phyloP scores from a whole-genome alignment of 2,329 filamentous ascomycete species.

The Teratosphaeriaceae sp. region DNA sequence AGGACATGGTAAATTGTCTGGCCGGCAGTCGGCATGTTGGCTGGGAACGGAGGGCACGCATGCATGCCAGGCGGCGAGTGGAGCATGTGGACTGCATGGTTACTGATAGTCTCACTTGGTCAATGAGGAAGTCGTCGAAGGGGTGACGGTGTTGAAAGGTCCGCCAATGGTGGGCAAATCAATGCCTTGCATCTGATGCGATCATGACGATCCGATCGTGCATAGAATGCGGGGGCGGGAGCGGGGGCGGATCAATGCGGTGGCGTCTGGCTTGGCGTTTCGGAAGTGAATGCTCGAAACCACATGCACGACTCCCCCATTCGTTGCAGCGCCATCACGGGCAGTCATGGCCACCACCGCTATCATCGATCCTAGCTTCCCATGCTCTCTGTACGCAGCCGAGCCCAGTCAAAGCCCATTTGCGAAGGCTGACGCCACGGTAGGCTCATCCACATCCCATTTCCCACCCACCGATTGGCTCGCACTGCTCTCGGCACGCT shows the following conservation, averaged over 20 bases:
- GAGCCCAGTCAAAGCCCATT: neutral
- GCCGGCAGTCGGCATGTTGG: neutral
- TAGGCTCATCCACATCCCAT: constrained; percentile 70
- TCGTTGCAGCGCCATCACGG: neutral
- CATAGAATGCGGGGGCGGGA: too few relatives aligned
- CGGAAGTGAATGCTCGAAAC: too few relatives aligned
- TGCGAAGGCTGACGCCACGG: neutral
- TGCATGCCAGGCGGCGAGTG: constrained; percentile 24
- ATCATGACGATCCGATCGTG: too few relatives aligned
- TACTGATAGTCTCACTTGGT: too few relatives aligned
- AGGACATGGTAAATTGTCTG: constrained; percentile 8
- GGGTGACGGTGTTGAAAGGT: neutral
- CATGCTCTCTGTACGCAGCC: constrained; percentile 19
- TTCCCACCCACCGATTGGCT: constrained; percentile 74
- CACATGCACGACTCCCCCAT: neutral
- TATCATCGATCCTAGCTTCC: constrained; percentile 12
- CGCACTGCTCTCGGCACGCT: constrained; percentile 67
- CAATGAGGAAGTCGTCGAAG: constrained; percentile 28
- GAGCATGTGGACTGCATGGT: constrained; percentile 33
- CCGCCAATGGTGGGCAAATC: too few relatives aligned
- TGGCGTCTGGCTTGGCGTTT: too few relatives aligned
- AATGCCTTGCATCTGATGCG: too few relatives aligned
- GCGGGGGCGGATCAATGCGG: too few relatives aligned
- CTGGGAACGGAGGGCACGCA: constrained; percentile 3
- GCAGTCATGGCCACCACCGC: neutral